phyloP scores from a whole-genome alignment of 129 eudicot species.

The Ambrosia artemisiifolia region DNA sequence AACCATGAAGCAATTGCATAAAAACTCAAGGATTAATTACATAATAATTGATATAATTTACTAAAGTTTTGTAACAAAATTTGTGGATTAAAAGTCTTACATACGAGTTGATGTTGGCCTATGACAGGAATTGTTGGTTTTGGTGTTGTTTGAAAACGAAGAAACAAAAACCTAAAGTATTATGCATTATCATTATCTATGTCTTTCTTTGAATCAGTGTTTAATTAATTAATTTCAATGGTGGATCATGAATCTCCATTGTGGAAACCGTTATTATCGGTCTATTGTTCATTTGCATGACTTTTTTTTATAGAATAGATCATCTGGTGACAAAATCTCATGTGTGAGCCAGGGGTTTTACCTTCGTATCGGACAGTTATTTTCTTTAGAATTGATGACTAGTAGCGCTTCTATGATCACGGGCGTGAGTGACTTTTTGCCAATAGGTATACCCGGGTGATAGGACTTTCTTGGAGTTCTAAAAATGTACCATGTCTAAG shows the following conservation, averaged over 20 bases:
- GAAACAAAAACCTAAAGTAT: slow-evolving; percentile 7
- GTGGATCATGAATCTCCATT: slow-evolving; percentile 22
- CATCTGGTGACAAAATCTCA: too few species aligned
- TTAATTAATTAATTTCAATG: slow-evolving; percentile 15
- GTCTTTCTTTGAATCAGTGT: background rate
- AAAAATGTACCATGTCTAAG: too few species aligned
- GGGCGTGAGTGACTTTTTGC: too few species aligned
- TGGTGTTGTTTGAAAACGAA: slow-evolving; percentile 4
- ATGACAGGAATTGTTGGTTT: background rate
- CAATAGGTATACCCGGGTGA: too few species aligned
- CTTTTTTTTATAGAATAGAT: too few species aligned
- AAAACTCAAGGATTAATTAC: background rate
- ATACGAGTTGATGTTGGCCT: slow-evolving; percentile 12
- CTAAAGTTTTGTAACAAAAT: background rate
- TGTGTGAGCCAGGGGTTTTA: too few species aligned
- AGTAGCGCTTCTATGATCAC: too few species aligned
- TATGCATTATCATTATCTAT: background rate
- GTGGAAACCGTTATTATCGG: slow-evolving; percentile 17
- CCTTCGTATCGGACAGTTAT: too few species aligned
- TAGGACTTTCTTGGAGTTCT: too few species aligned
- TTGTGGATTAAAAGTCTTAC: slow-evolving; percentile 14
- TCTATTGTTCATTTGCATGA: slow-evolving; percentile 17
- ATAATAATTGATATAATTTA: background rate
- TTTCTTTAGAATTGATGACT: too few species aligned
- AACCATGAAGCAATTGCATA: background rate